Conservation (phyloP, 2,329 filamentous ascomycete genomes). For the Ophiocordyceps polyrhachis-furcata region DNA sequence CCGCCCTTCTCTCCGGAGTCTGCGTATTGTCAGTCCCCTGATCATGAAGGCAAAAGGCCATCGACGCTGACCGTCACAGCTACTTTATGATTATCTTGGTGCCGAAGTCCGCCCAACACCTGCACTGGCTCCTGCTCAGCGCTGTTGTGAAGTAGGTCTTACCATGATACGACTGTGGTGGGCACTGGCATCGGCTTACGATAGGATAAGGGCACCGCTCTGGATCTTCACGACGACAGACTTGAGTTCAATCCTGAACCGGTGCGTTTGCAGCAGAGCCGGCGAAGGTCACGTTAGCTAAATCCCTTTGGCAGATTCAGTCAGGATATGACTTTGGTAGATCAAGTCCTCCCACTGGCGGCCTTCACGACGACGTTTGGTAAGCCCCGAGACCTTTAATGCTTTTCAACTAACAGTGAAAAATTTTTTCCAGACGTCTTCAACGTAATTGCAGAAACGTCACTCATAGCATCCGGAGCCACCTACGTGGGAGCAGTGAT, state of each 20-base stretch:
- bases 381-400: neutral
- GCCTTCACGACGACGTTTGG: neutral
- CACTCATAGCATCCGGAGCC: neutral
- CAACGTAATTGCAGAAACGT: neutral
- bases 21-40: neutral
- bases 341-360: slow-evolving; percentile 1
- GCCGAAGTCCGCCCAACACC: slow-evolving; percentile 1
- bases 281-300: neutral
- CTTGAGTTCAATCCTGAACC: neutral
- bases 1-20: neutral
- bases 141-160: slow-evolving; percentile 1
- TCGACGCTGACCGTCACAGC: neutral
- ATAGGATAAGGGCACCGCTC: neutral
- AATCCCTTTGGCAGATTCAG: slow-evolving; percentile 2
- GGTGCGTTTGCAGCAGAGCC: neutral
- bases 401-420: neutral
- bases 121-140: slow-evolving; percentile 1
- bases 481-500: slow-evolving; percentile 1
- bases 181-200: neutral
- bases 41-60: neutral
- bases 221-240: slow-evolving; percentile 2
- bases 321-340: slow-evolving; percentile 4
- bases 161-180: neutral
- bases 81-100: slow-evolving; percentile 1
- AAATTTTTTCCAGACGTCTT: neutral